Base-by-base conservation (phyloP, 495 filamentous ascomycete species). In the Penicillium maclennaniae region DNA sequence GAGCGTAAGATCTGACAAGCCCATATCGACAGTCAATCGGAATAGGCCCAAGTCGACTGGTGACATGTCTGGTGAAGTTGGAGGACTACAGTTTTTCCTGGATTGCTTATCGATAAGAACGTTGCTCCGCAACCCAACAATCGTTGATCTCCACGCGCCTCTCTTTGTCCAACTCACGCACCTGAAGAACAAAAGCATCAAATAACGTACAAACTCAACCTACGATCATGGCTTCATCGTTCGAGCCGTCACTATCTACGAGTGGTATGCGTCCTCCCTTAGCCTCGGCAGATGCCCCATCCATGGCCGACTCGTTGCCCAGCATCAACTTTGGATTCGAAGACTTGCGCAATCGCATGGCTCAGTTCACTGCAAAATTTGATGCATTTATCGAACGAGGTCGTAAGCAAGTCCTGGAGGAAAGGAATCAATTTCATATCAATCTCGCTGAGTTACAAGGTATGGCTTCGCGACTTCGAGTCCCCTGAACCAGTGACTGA, bases 311-410 rank as follows among this genome's bases (percentile, higher is more conserved):
- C 69, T 83, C 84, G 12, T 82, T 97, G 8, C 93, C 93, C 36
- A 89, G 76, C 67, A 88, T 96, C 70, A 91, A 93, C 71, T 97
- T 97, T 69, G 91, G 90, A 51, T 97, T 97, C 71, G 92, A 97
- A 53, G 91, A 96, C 55, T 76, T 98, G 54, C 92, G 92, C 69
- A 89, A 90, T 57, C 86, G 90, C 71, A 97, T 98, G 92, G 83
- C 87, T 25, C 87, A 87, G 46, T 98, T 98, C 69, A 97, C 90
- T 0, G 82, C 83, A 9, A 87, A 82, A 51, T 98, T 98, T 59
- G 93, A 97, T 63, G 85, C 85, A 7, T 97, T 97, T 63, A 97
- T 98, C 59, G 91, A 95, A 56, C 83, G 86, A 50, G 89, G 91
- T 4, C 82, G 91, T 16, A 93, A 91, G 71, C 84, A 87, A 44